phyloP scores from a whole-genome alignment of 129 eudicot genomes.

The Flaveria sonorensis region DNA sequence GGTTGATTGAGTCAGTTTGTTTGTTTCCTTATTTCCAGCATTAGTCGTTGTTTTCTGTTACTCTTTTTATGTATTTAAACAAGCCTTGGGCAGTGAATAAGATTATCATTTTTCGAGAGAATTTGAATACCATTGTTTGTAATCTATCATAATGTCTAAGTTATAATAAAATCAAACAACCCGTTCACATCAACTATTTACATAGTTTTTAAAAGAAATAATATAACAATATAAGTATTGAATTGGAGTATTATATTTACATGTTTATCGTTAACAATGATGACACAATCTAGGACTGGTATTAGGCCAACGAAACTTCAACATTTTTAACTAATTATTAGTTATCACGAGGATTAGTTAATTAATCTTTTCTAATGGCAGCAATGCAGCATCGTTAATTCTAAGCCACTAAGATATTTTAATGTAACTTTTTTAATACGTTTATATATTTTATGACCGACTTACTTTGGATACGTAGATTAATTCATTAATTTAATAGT shows the following conservation, averaged over 20 bases:
- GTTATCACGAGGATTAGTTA: neutral
- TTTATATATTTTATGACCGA: constrained; percentile 37
- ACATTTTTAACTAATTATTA: constrained; percentile 3
- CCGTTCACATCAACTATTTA: too few relatives aligned
- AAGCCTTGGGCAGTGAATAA: too few relatives aligned
- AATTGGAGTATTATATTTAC: constrained; percentile 16
- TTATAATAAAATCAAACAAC: too few relatives aligned
- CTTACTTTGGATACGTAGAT: constrained; percentile 34
- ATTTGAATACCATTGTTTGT: too few relatives aligned
- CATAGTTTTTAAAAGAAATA: neutral
- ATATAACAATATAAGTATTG: constrained; percentile 13
- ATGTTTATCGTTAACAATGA: constrained; percentile 30
- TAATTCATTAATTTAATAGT: constrained; percentile 11
- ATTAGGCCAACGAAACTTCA: constrained; percentile 34
- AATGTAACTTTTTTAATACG: constrained; percentile 27
- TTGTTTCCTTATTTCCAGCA: too few relatives aligned
- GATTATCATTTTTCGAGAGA: too few relatives aligned
- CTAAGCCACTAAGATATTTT: constrained; percentile 38
- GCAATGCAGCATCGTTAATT: constrained; percentile 25
- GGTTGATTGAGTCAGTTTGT: too few relatives aligned
- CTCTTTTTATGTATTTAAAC: too few relatives aligned
- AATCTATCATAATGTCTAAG: too few relatives aligned
- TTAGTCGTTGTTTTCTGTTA: too few relatives aligned
- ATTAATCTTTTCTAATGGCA: constrained; percentile 5
- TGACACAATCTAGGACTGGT: constrained; percentile 23